A percentile compares a stretch with the other conserved stretches of the same genome.
These are phyloP conservation scores for Gymnopilus junonius DNA, from an alignment of 768 basidiomycete species.

Conservation along the genomic window DNA sequence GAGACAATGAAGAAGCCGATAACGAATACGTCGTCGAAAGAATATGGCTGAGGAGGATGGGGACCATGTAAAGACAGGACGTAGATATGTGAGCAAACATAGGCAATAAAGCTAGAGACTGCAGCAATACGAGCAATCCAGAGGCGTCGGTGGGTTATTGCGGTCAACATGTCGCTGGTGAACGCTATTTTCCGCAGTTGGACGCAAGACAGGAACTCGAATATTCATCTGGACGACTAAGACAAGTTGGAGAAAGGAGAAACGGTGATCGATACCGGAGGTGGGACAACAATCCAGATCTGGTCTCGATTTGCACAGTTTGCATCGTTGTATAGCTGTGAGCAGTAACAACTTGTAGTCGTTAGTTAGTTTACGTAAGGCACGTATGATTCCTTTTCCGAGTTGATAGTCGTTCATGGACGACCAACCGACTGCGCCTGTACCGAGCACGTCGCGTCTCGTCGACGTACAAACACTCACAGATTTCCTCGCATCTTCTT, in stretches of 20 bases:
- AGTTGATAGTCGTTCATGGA: slow-evolving; percentile 8
- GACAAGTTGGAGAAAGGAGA: too few relatives aligned
- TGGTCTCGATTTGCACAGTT: not conserved
- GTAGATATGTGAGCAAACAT: slow-evolving; percentile 21
- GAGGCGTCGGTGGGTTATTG: slow-evolving; percentile 10
- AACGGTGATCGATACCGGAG: not conserved
- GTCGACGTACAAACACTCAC: slow-evolving; percentile 35
- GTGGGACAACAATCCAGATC: not conserved
- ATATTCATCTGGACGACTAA: not conserved
- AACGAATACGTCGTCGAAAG: slow-evolving; percentile 18
- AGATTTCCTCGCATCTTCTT: slow-evolving; percentile 37
- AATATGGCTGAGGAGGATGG: slow-evolving; percentile 6
- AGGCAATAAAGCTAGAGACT: slow-evolving; percentile 18
- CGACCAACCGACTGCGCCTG: slow-evolving; percentile 17
- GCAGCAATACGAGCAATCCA: slow-evolving; percentile 12
- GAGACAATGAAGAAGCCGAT: slow-evolving; percentile 17
- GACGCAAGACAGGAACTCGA: not conserved
- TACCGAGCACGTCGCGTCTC: slow-evolving; percentile 31
- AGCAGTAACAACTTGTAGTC: too few relatives aligned
- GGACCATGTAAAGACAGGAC: slow-evolving; percentile 9
- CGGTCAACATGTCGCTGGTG: slow-evolving; percentile 7
- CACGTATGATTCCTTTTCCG: not conserved
- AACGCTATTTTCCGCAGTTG: not conserved
- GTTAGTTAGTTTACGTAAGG: not conserved
- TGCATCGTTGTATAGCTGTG: too few relatives aligned